Percentiles rank a stretch among this genome's conserved stretches.
phyloP scores from a whole-genome alignment of 495 filamentous ascomycete genomes.

The Pyrenula massariospora region DNA sequence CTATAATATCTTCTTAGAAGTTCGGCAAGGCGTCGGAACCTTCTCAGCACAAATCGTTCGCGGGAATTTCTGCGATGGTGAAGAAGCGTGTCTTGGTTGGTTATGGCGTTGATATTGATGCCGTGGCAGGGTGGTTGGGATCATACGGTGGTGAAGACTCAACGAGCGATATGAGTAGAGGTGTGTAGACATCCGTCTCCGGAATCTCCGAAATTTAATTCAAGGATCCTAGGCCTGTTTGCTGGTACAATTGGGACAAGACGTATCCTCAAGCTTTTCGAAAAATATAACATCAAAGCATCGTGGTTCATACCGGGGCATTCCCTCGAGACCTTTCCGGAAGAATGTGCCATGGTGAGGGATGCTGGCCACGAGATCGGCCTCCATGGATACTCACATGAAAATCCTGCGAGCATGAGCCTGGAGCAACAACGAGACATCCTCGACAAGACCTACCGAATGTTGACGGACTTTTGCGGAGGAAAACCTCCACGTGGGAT shows the following conservation, averaged over 20 bases:
- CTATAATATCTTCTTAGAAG: too few species aligned
- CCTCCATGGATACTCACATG: conserved; percentile 63
- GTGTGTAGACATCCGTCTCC: too few species aligned
- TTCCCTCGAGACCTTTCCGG: conserved; percentile 66
- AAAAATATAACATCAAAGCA: conserved; percentile 70
- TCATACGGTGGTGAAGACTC: conserved; percentile 64
- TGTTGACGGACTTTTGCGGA: conserved; percentile 58
- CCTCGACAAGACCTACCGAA: conserved; percentile 62
- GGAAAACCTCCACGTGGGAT: conserved; percentile 62
- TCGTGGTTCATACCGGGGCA: conserved; percentile 81
- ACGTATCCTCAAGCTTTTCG: conserved; percentile 62
- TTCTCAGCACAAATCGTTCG: too few species aligned
- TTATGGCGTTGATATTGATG: conserved; percentile 54
- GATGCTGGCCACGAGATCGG: conserved; percentile 74
- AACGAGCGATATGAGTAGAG: conserved; percentile 54
- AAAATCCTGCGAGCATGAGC: conserved; percentile 63
- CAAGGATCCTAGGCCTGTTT: conserved; percentile 55
- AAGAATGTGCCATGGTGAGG: conserved; percentile 61
- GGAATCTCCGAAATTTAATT: not conserved
- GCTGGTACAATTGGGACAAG: conserved; percentile 62
- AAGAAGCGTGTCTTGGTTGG: conserved; percentile 48
- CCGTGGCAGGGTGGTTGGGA: conserved; percentile 62
- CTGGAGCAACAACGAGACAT: conserved; percentile 64
- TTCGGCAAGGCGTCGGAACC: too few species aligned
- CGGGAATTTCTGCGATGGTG: conserved; percentile 36